Percentiles rank a stretch among this genome's conserved stretches.
Evolutionary conservation across 352 stramenopile species (phyloP).

Genomic region (Aphanomyces euteiches): DNA sequence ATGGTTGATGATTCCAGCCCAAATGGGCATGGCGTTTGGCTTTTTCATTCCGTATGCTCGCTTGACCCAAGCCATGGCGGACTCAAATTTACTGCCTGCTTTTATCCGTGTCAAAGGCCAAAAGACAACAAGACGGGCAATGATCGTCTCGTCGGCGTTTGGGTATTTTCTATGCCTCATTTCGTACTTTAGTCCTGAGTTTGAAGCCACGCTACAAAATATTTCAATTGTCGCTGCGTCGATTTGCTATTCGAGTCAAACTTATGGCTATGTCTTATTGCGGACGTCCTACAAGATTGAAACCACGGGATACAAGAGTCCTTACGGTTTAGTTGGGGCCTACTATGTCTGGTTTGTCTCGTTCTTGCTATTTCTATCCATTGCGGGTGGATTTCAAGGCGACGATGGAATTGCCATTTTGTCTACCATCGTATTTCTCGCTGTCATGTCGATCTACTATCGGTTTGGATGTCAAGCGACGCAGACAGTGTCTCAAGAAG

Average conservation of each 20-base stretch:
- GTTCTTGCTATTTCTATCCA: not conserved
- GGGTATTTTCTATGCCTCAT: constrained; percentile 8
- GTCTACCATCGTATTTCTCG: not conserved
- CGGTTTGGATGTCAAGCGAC: not conserved
- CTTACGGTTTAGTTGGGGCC: not conserved
- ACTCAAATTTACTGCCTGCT: constrained; percentile 13
- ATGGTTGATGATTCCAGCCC: constrained; percentile 10
- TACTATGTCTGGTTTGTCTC: not conserved
- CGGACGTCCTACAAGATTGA: constrained; percentile 13
- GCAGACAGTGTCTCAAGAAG: constrained; percentile 16
- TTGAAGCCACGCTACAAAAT: not conserved
- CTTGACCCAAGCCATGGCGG: not conserved
- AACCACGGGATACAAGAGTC: not conserved
- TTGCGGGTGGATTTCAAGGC: constrained; percentile 9
- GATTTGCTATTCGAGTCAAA: not conserved
- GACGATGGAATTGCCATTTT: not conserved
- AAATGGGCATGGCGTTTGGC: constrained; percentile 20
- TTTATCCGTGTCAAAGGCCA: not conserved
- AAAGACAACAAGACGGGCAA: not conserved
- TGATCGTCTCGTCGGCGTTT: not conserved
- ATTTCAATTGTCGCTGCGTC: not conserved
- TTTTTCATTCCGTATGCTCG: constrained; percentile 11
- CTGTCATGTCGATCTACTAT: constrained; percentile 6
- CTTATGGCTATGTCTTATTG: not conserved
- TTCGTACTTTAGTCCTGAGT: not conserved